These are phyloP conservation scores for Xylariaceae sp. DNA, from an alignment of 2,329 filamentous ascomycete species.

Conservation along the genomic window DNA sequence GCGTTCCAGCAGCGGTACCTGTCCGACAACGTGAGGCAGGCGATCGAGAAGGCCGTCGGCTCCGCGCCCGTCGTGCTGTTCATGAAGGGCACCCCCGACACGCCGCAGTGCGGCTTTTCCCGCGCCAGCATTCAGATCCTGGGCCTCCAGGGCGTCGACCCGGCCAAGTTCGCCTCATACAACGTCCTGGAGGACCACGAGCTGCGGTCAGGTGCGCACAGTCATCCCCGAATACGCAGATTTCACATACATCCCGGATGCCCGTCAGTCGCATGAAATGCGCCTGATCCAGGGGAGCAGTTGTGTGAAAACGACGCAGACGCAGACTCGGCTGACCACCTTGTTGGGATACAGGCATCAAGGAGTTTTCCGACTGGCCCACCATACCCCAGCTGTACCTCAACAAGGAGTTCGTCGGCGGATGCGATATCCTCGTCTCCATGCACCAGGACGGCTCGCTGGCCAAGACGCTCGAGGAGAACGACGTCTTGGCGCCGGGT, in stretches of 20 bases:
- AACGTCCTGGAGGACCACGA: slow-evolving; percentile 93
- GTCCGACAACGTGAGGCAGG: slow-evolving; percentile 68
- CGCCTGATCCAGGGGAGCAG: too few species aligned
- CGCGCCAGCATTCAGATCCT: slow-evolving; percentile 91
- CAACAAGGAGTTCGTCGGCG: slow-evolving; percentile 90
- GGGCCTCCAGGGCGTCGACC: slow-evolving; percentile 89
- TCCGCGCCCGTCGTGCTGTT: slow-evolving; percentile 93
- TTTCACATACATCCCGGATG: too few species aligned
- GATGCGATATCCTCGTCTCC: slow-evolving; percentile 92
- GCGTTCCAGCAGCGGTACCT: slow-evolving; percentile 55
- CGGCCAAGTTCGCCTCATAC: slow-evolving; percentile 93
- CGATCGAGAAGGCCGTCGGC: slow-evolving; percentile 83
- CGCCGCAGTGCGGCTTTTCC: slow-evolving; percentile 94
- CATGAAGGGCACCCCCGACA: slow-evolving; percentile 98
- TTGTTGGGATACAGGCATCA: slow-evolving; percentile 77
- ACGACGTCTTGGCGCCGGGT: slow-evolving; percentile 82
- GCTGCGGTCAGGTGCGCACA: slow-evolving; percentile 68
- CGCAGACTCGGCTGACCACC: too few species aligned
- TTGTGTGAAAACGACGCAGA: too few species aligned
- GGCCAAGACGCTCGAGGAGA: slow-evolving; percentile 85
- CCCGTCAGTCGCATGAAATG: too few species aligned
- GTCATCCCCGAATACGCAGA: too few species aligned
- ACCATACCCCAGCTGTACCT: slow-evolving; percentile 97
- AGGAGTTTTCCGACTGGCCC: slow-evolving; percentile 98
- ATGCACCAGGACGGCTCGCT: slow-evolving; percentile 97